Evolutionary conservation across 371 early-diverging fungal genomes (phyloP).

Genomic region (Mucor racemosus): DNA sequence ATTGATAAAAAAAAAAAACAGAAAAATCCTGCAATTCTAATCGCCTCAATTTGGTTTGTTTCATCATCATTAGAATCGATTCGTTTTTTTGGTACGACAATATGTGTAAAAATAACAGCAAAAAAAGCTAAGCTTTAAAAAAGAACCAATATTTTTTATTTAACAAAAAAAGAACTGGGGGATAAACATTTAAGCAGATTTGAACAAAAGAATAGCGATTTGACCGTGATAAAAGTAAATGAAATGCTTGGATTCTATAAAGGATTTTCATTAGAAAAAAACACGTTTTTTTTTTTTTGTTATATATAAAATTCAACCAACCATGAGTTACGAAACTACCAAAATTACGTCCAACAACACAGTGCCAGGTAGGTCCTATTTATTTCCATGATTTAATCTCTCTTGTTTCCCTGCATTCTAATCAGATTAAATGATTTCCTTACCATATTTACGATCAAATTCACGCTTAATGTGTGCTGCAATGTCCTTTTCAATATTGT

Average conservation of each 20-base stretch:
- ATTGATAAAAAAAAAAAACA: background rate
- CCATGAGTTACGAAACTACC: slow-evolving; percentile 98
- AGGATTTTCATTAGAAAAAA: background rate
- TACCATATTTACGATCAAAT: slow-evolving; percentile 95
- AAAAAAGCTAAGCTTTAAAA: background rate
- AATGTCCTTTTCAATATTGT: slow-evolving; percentile 96
- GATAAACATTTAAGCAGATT: slow-evolving; percentile 72
- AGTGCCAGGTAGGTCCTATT: slow-evolving; percentile 93
- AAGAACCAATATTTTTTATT: background rate
- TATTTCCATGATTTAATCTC: background rate
- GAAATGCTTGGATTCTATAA: slow-evolving; percentile 87
- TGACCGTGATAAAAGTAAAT: slow-evolving; percentile 97
- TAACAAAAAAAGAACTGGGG: slow-evolving; percentile 4
- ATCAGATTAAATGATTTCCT: slow-evolving; percentile 2
- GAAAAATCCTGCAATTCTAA: slow-evolving; percentile 22
- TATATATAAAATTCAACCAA: slow-evolving; percentile 38
- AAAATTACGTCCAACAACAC: slow-evolving; percentile 97
- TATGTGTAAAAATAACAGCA: background rate
- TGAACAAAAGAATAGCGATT: slow-evolving; percentile 95
- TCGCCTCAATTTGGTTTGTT: slow-evolving; percentile 12
- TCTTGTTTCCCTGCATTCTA: background rate
- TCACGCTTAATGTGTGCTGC: slow-evolving; percentile 97
- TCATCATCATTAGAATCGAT: slow-evolving; percentile 15
- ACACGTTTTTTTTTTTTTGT: background rate
- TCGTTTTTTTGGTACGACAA: background rate